Base-by-base conservation (phyloP, 2,329 filamentous ascomycete genomes). In the Exophiala sp. region DNA sequence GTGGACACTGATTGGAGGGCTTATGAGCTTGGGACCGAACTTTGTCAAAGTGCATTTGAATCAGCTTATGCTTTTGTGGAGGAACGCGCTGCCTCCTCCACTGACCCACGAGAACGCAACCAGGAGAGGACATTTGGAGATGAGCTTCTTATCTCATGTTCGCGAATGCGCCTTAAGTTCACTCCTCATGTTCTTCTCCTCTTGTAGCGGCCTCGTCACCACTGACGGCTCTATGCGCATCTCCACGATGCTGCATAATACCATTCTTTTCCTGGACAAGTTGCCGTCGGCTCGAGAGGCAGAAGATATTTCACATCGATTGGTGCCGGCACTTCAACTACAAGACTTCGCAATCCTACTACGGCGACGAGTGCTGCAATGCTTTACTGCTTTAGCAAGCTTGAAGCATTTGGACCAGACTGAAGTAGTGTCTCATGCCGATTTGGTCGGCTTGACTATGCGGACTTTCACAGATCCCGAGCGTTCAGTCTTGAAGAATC, bases 1-100 rank as follows among this genome's bases (percentile, higher is more conserved):
- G 4, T 99, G 94, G 92, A 95, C 95, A 44, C 76, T 99, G 53
- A 95, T 99, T 43, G 94, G 95, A 35, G 94, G 95, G 0, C 75
- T 99, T 50, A 97, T 97, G 92, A 91, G 91, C 0, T 80, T 99
- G 1, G 94, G 94, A 0, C 92, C 94, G 3, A 97, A 96, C 69
- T 99, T 99, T 69, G 92, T 97, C 71, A 99, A 99, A 73, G 97
- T 97, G 20, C 94, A 99, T 71, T 80, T 99, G 6, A 92, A 91
- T 2, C 94, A 99, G 67, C 78, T 99, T 18, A 83, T 99, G 52
- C 76, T 99, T 7, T 76, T 99, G 5, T 99, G 94, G 94, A 96
- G 96, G 71, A 99, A 97, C 70, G 92, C 94, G 0, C 78, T 99
- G 9, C 92, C 95, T 0, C 96, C 95, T 66, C 92, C 95, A 5